A percentile compares a stretch with the other conserved stretches of the same genome.
Conservation (phyloP, 495 filamentous ascomycete species). For the Pseudomonodictys pantanalensis region DNA sequence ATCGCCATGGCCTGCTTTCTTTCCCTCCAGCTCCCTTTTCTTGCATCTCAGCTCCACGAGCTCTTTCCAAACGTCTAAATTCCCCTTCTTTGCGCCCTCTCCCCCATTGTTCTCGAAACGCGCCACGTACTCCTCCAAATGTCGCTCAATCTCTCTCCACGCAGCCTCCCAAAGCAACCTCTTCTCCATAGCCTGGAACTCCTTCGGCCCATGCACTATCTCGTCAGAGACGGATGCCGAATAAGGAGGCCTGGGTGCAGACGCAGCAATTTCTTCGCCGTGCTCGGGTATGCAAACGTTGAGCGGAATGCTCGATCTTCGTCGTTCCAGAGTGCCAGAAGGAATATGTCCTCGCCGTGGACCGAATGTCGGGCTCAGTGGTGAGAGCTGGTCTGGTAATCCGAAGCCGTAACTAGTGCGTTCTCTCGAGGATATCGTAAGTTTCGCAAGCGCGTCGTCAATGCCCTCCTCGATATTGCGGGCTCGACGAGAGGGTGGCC, state of each 20-base stretch:
- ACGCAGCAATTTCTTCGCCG: not conserved
- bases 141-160: conserved; percentile 9
- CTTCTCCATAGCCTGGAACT: not conserved
- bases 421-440: not conserved
- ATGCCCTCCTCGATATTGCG: not conserved
- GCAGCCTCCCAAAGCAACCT: conserved; percentile 12
- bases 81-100: not conserved
- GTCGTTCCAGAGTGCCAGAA: not conserved
- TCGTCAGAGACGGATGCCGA: not conserved
- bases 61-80: not conserved
- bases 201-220: not conserved
- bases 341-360: not conserved
- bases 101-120: not conserved
- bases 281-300: not conserved
- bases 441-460: not conserved
- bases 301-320: not conserved
- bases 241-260: not conserved
- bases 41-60: not conserved
- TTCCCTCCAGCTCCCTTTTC: not conserved
- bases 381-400: not conserved
- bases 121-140: conserved; percentile 13
- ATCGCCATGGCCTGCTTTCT: no score
- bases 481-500: not conserved
- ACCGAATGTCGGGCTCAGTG: conserved; percentile 12
- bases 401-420: not conserved